Evolutionary conservation across 495 filamentous ascomycete species (phyloP), one percentile per base, ranked within the genome.

Genomic region (Platismatia glauca): DNA sequence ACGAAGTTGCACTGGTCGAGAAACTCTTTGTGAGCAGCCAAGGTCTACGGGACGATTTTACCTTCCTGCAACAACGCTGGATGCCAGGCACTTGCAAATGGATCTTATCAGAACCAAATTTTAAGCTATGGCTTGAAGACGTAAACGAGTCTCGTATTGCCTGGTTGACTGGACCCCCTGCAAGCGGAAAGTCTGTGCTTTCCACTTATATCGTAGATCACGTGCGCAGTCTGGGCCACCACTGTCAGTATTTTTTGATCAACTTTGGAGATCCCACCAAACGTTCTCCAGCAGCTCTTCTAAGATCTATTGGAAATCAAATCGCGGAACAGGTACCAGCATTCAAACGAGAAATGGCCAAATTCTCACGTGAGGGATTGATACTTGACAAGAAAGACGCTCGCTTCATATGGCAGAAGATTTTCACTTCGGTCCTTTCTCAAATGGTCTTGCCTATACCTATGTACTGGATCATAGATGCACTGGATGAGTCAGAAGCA

Each of bases 401-500:
- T 38, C 58, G 64, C 7, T 37, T 56, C 8, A 67, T 77, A 2
- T 79, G 77, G 77, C 65, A 71, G 39, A 76, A 71, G 35, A 33
- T 78, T 1, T 78, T 79, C 60, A 12, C 67, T n/a, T 58, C 56
- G n/a, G 61, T 64, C 6, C 65, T 78, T 35, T 74, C 73, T 43
- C 57, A 69, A 6, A 52, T 31, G 13, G 41, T 20, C 68, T 20
- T 34, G 22, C 16, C 38, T 48, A 41, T 18, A 18, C 61, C 38
- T 31, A 52, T 53, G 43, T 75, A 71, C 59, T 78, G 73, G 77
- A 61, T 78, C 7, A 70, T 79, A 46, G 76, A 78, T 64, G 75
- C 65, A 11, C 58, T 79, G 8, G 77, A 78, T 59, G 76, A 79
- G 59, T 74, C 61, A 37, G 57, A 60, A 7, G 64, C 71, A 33